Evolutionary conservation across 768 basidiomycete genomes (phyloP).

Genomic region (Mycena belliarum): DNA sequence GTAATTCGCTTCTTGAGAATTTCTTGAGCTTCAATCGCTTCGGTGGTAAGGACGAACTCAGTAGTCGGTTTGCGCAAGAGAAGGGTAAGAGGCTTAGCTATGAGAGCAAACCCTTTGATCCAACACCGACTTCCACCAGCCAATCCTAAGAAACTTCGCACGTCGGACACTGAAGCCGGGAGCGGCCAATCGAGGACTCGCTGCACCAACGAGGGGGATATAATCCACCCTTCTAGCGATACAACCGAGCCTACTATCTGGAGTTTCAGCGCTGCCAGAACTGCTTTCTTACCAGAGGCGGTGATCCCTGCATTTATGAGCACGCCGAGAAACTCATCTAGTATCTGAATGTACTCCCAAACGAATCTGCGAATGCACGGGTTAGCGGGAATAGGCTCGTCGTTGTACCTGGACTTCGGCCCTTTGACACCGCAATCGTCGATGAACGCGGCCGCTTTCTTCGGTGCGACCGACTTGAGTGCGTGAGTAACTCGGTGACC

Average conservation of each 20-base stretch:
- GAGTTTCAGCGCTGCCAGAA: constrained; percentile 23
- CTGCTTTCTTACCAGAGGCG: constrained; percentile 32
- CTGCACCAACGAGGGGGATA: constrained; percentile 23
- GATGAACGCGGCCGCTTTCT: constrained; percentile 9
- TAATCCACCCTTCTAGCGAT: constrained; percentile 30
- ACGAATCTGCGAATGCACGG: constrained; percentile 29
- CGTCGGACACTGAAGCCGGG: constrained; percentile 17
- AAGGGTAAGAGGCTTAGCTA: constrained; percentile 27
- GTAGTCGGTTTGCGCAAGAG: constrained; percentile 6
- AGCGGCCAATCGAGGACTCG: constrained; percentile 34
- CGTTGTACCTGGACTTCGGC: constrained; percentile 22
- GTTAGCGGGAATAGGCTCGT: constrained; percentile 27
- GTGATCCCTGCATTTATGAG: constrained; percentile 32
- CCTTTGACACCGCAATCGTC: constrained; percentile 32
- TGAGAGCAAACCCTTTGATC: constrained; percentile 28
- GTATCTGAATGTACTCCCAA: constrained; percentile 27
- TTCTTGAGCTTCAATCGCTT: constrained; percentile 27
- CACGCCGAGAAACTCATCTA: constrained; percentile 2
- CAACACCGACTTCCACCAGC: constrained; percentile 26
- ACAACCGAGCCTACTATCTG: constrained; percentile 33
- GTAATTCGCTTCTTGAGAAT: constrained; percentile 26
- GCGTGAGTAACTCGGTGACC: background rate
- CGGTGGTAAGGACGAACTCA: constrained; percentile 29
- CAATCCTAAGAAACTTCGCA: constrained; percentile 28
- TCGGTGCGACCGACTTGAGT: background rate